Conservation (phyloP, 148 eudicot genomes). For the Rhododendron griersonianum region DNA sequence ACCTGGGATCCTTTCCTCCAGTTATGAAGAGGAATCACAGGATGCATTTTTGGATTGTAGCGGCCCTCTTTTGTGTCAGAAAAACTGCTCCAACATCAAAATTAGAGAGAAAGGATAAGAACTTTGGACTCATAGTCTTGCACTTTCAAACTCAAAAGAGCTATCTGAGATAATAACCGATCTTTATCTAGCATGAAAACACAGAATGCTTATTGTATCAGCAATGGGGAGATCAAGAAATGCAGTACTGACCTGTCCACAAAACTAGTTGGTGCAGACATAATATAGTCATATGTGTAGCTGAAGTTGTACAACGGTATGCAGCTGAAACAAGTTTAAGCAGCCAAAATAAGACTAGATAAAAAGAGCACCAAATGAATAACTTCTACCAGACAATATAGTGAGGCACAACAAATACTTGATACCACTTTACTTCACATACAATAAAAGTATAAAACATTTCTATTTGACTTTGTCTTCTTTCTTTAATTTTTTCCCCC, state of each 20-base stretch:
- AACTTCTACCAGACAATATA: not conserved
- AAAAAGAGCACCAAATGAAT: not conserved
- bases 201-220: not conserved
- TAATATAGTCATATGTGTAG: conserved; percentile 85
- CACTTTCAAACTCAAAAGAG: not conserved
- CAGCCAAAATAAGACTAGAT: conserved; percentile 3
- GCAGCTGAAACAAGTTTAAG: conserved; percentile 24
- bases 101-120: not conserved
- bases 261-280: conserved; percentile 82
- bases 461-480: not conserved
- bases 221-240: not conserved
- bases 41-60: conserved; percentile 89
- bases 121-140: not conserved
- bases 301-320: conserved; percentile 71
- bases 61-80: conserved; percentile 91
- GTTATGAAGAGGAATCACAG: conserved; percentile 58
- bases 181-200: not conserved
- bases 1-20: conserved; percentile 99
- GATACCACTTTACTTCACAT: not conserved
- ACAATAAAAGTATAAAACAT: not conserved
- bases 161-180: not conserved
- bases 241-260: conserved; percentile 72
- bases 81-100: conserved; percentile 47
- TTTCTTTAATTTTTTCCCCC: not conserved
- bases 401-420: not conserved